These are phyloP conservation scores for Oryza glumipatula DNA, from an alignment of 176 grass and related monocot genomes.

Conservation along the genomic window DNA sequence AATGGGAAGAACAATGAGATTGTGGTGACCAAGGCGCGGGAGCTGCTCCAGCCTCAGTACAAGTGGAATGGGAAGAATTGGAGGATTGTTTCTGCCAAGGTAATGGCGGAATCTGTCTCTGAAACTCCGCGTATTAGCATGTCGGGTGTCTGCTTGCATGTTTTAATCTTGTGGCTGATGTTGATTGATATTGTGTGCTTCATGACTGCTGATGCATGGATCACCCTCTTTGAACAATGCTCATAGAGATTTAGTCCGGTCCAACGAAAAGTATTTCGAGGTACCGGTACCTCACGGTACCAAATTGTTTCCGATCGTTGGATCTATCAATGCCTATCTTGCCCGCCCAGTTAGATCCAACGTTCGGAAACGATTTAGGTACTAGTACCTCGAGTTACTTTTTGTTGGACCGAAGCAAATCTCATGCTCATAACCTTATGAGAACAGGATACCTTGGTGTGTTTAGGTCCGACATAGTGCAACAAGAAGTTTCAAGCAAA, in stretches of 20 bases:
- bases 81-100: slow-evolving; percentile 41
- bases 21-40: slow-evolving; percentile 21
- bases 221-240: neutral
- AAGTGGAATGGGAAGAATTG: slow-evolving; percentile 60
- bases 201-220: neutral
- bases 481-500: neutral
- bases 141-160: slow-evolving; percentile 4
- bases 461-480: neutral
- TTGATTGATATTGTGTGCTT: neutral
- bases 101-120: slow-evolving; percentile 26
- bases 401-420: too few relatives aligned
- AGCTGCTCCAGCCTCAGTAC: slow-evolving; percentile 45
- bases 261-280: too few relatives aligned
- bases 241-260: neutral
- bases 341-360: too few relatives aligned
- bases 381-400: too few relatives aligned
- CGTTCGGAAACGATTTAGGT: too few relatives aligned
- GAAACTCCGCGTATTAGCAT: slow-evolving; percentile 19
- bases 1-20: neutral
- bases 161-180: neutral
- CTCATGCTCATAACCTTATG: neutral
- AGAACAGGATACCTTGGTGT: neutral
- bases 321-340: too few relatives aligned
- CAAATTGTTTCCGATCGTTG: too few relatives aligned
- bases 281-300: too few relatives aligned